Base-by-base conservation (phyloP, 106 monocot genomes). In the Posidonia australis region DNA sequence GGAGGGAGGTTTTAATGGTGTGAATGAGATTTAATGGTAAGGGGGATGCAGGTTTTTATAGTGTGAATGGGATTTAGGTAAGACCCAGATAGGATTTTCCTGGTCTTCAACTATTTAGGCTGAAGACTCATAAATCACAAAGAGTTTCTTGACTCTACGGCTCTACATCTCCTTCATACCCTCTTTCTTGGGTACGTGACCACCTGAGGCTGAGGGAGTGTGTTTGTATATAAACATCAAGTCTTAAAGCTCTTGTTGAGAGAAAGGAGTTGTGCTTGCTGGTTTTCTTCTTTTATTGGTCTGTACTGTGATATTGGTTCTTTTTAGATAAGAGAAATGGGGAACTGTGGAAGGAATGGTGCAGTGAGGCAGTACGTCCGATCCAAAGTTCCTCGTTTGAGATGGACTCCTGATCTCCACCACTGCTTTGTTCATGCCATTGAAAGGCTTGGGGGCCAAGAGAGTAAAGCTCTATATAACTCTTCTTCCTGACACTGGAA, bases 371-470 rank as follows among this genome's bases (percentile, higher is more conserved):
- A 83, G 65, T 94, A 94, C 69, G 72, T 84, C n/a, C 72, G 93
- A 73, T 94, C 93, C 36, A 89, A 86, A 70, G 84, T 94, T 48
- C 93, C 93, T 52, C 72, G 93, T 7, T 68, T 94, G 67, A 82
- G 80, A 78, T 94, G 93, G 93, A 94, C 89, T 36, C 86, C 89
- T 43, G 89, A 94, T 21, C 93, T 94, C 70, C 89, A 94, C 57
- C 77, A 58, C 58, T 84, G 79, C 79, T 94, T 94, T 58, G 77
- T 89, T 49, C 75, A 82, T 18, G 93, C 89, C 73, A 84, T 94
- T 62, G 81, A 94, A 45, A 72, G 65, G 48, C 93, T 94, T 64
- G 93, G 93, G 4, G 64, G 64, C 19, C 47, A 64, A 69, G 80
- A 94, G 5, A 94, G 93, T 94, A 56, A 29, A 60, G 58, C 29